A percentile compares a stretch with the other conserved stretches of the same genome.
Evolutionary conservation across 345 rosid species (phyloP).

Genomic region (Laguncularia racemosa): DNA sequence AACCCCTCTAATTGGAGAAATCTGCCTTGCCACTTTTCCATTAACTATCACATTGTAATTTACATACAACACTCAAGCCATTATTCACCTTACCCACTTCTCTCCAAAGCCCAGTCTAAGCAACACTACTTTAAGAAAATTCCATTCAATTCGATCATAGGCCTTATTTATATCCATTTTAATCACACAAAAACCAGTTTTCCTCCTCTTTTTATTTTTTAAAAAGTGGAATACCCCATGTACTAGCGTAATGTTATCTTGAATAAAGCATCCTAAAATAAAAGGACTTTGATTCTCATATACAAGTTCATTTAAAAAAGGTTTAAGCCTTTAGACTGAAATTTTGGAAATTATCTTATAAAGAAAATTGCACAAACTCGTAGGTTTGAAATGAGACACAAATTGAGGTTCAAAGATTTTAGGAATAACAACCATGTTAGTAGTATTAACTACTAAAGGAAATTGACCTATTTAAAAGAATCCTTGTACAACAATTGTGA

Average conservation of each 20-base stretch:
- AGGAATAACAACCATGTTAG: too few species aligned
- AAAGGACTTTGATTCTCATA: not conserved
- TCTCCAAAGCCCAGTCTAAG: not conserved
- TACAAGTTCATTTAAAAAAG: not conserved
- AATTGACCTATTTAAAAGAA: too few species aligned
- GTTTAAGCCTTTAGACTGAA: not conserved
- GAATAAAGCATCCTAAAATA: not conserved
- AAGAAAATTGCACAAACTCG: not conserved
- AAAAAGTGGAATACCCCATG: not conserved
- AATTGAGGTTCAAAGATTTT: too few species aligned
- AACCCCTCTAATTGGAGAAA: not conserved
- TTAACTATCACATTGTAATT: not conserved
- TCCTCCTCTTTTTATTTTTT: not conserved
- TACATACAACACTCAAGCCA: not conserved
- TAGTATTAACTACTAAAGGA: too few species aligned
- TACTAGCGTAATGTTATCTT: not conserved
- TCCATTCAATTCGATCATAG: not conserved
- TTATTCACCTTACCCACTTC: not conserved
- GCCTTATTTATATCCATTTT: not conserved
- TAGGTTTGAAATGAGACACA: not conserved
- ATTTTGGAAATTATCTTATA: not conserved
- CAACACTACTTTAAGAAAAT: not conserved
- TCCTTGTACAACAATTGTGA: too few species aligned
- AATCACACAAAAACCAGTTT: not conserved
- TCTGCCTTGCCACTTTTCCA: not conserved